Evolutionary conservation across 192 early-diverging fungal genomes (phyloP), one percentile per base, ranked within the genome.

Genomic region (Umbelopsis vinacea): DNA sequence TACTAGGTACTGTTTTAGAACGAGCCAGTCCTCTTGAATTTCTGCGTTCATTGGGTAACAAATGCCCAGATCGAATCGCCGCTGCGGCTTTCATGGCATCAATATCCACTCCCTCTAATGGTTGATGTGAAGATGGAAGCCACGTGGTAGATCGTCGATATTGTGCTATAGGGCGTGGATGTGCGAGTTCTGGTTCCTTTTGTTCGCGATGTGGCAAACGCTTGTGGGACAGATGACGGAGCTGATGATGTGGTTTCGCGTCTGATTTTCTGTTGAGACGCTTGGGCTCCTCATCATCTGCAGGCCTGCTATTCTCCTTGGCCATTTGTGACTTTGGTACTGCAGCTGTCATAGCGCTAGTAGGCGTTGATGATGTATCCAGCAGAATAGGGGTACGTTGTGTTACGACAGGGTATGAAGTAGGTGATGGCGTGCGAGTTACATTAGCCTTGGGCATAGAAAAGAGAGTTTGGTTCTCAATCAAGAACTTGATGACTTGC

Each of bases 401-500:
- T 63, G 57, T n/a, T 7, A 33, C 57, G 37, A 37, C 33, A 63
- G 33, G 17, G 11, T 63, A 19, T 26, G 52, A 50, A 46, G 47
- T 46, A 50, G 46, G 68, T 10, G 70, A 71, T 24, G 71, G 43
- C 57, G 57, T 29, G 57, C 57, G 57, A 37, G 8, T 37, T 38
- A 37, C n/a, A 37, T 37, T 63, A 14, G 57, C 33, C 57, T 54
- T 63, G 22, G 72, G 68, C 67, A 73, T 75, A 21, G 74, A 55
- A 24, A 79, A 75, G 5, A 67, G 45, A 1, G 40, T 46, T 53
- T 85, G 86, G 60, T 85, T 68, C 54, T 87, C 86, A 46, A 93
- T 93, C 5, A 93, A 73, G 53, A 93, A 93, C 71, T 90, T 89
- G 2, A 93, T 70, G 24, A 93, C 90, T 15, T 82, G 80, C 70